Base-by-base conservation (phyloP, 495 filamentous ascomycete species). In the Tuber aestivum region DNA sequence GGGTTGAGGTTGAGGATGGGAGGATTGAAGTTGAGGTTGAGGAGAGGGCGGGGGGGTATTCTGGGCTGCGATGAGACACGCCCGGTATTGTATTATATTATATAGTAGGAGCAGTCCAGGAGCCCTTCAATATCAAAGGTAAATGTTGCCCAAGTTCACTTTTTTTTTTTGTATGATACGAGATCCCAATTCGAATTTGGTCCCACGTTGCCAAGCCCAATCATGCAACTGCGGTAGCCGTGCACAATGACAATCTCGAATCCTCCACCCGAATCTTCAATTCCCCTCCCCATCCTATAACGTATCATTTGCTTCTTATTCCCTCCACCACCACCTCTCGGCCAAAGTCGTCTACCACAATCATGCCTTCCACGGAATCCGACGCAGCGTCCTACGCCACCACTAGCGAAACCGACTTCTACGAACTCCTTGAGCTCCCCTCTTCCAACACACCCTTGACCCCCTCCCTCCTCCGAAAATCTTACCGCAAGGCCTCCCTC, bases 401-500 rank as follows among this genome's bases (percentile, higher is more conserved):
- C 40, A 87, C 88, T 77, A 89, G 88, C 61, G 85, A 86, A 68
- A 89, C 92, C 72, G 92, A 99, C 85, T 96, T 95, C 83, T 99
- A 99, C 84, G 90, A 89, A 69, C 90, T 97, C 74, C 90, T 98
- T 37, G 87, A 87, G 37, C 83, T 97, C 71, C 86, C 88, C 32
- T 87, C 61, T 23, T 72, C 89, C 69, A 88, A 88, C n/a, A 83
- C 97, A 70, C 56, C 56, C 27, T 65, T 65, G 16, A 86, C 88
- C 32, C 87, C 82, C 27, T 69, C 87, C 69, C 90, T 95, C 73
- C 89, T 99, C 75, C 92, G 94, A 76, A 91, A 92, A 78, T 93
- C 93, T 73, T 99, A 96, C 86, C 91, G 95, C 73, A 92, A 92
- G 82, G 91, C 93, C 8, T 93, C 95, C 0, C 86, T 97, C 23